A percentile compares a stretch with the other conserved stretches of the same genome.
These are phyloP conservation scores for Prunus dulcis DNA, from an alignment of 306 rosid genomes.

Conservation along the genomic window DNA sequence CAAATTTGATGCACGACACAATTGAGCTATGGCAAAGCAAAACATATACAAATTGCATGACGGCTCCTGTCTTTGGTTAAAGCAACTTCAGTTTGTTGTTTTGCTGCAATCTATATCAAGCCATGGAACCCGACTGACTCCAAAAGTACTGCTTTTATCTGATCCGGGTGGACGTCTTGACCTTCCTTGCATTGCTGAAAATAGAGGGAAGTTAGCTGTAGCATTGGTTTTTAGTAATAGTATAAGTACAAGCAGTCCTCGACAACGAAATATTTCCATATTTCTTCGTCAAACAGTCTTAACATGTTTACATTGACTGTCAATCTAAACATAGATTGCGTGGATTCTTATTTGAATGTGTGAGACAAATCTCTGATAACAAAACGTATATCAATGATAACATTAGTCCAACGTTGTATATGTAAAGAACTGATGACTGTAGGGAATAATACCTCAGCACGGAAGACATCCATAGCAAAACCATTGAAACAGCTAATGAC, in stretches of 20 bases:
- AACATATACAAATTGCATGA: neutral
- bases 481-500: conserved; percentile 98
- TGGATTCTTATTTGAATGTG: neutral
- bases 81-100: neutral
- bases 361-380: neutral
- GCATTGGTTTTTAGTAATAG: too few relatives aligned
- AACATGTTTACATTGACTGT: neutral
- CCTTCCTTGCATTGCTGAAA: conserved; percentile 90
- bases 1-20: neutral
- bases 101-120: conserved; percentile 34
- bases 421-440: neutral
- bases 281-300: neutral
- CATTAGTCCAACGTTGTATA: neutral
- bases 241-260: neutral
- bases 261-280: too few relatives aligned
- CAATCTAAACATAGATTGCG: neutral
- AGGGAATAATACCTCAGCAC: conserved; percentile 67
- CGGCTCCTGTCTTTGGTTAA: neutral
- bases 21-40: conserved; percentile 8
- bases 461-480: conserved; percentile 90
- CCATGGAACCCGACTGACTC: conserved; percentile 77
- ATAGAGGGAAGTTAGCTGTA: neutral
- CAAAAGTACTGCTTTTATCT: conserved; percentile 76
- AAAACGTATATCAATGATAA: neutral
- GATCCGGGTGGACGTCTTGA: conserved; percentile 69